Evolutionary conservation across 305 asterid genomes (phyloP), one percentile per base, ranked within the genome.

Genomic region (Solanum hybrid): DNA sequence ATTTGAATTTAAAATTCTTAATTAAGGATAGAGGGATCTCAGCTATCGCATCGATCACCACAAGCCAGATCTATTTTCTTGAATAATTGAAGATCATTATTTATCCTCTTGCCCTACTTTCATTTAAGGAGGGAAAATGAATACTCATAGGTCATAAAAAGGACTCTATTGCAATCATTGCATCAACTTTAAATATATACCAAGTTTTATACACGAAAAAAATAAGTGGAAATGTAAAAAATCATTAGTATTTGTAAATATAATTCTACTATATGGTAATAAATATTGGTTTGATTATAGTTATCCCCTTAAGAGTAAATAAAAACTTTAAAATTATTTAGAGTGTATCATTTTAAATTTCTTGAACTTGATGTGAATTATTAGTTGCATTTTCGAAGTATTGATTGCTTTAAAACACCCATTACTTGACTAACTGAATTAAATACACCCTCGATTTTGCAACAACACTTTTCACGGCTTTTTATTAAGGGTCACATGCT

Each of bases 1-100:
- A 27, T 3, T 7, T 27, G 0, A 72, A 12, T 6, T 12, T 0
- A 1, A 27, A 13, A 29, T 7, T 0, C 2, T 1, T 6, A 2
- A 75, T 75, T 16, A 75, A 31, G 1, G 1, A 14, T 7, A 5
- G 2, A 72, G 0, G 5, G 0, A 73, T 6, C 20, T 26, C 10
- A 72, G 16, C 1, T 6, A 27, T 1, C 2, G 1, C 5, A 12
- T 0, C 9, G 0, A 10, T 17, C 4, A 71, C 7, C 77, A 2
- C 9, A 26, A 24, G 5, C 13, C 79, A 73, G 7, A 7, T 40
- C 69, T 80, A 35, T 38, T 17, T 36, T 40, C n/a, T 46, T 42
- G 27, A 10, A 82, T 82, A 42, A 16, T 82, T 27, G 87, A 82
- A 82, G 72, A 42, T 82, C 6, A 82, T 46, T 82, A 82, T 27